Conservation (phyloP, 2,329 filamentous ascomycete genomes). For the Aspergillus melleus region DNA sequence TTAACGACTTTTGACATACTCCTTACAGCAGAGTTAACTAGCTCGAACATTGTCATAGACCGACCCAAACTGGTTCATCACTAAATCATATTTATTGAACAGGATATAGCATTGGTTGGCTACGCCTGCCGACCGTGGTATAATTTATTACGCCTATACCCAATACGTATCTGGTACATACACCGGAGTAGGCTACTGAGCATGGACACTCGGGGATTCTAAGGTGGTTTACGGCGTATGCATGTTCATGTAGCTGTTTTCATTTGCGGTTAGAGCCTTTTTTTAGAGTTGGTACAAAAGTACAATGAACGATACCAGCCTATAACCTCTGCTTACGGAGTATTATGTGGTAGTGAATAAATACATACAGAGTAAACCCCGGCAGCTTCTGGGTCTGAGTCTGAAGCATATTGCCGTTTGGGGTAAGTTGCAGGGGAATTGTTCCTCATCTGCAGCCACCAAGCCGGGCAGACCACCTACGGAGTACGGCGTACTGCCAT, state of each 20-base stretch:
- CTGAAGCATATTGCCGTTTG: conserved; percentile 19
- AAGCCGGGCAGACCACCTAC: conserved; percentile 7
- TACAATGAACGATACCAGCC: neutral
- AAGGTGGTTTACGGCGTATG: neutral
- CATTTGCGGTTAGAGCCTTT: neutral
- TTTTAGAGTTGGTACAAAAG: neutral
- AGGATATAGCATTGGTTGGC: too few species aligned
- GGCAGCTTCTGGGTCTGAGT: conserved; percentile 3
- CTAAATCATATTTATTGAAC: too few species aligned
- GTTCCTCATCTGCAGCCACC: conserved; percentile 23
- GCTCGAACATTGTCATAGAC: too few species aligned
- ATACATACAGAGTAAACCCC: neutral
- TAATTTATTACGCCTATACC: too few species aligned
- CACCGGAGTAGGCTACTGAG: neutral
- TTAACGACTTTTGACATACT: too few species aligned
- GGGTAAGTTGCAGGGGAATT: conserved; percentile 20
- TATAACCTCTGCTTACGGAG: too few species aligned
- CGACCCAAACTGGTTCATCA: too few species aligned
- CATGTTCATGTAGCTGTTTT: neutral
- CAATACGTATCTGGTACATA: neutral
- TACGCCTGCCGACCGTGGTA: too few species aligned
- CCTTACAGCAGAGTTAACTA: too few species aligned
- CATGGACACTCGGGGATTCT: neutral
- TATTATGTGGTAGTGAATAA: neutral
- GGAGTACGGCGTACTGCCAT: neutral